Percentiles rank a stretch among this genome's conserved stretches.
These are phyloP conservation scores for Hypoxylon sp. DNA, from an alignment of 2,329 filamentous ascomycete genomes.

Conservation along the genomic window DNA sequence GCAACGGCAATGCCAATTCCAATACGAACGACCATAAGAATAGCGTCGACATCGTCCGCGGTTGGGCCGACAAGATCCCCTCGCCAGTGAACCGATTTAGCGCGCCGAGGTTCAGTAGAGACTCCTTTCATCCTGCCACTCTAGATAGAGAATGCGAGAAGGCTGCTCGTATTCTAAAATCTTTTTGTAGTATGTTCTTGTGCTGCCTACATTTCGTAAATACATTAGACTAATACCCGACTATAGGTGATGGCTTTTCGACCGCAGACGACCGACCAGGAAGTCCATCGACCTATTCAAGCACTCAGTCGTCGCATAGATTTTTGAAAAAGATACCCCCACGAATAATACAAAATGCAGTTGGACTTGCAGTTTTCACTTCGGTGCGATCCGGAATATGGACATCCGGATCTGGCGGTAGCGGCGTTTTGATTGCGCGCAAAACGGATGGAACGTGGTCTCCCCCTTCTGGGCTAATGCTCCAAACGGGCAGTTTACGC, in stretches of 20 bases:
- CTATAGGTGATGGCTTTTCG: conserved; percentile 70
- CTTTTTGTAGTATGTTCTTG: conserved; percentile 81
- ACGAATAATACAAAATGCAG: conserved; percentile 88
- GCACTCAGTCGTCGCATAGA: conserved; percentile 66
- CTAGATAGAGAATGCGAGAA: conserved; percentile 94
- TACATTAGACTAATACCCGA: conserved; percentile 38
- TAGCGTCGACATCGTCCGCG: conserved; percentile 59
- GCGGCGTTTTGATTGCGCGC: conserved; percentile 86
- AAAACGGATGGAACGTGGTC: conserved; percentile 92
- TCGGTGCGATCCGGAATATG: conserved; percentile 95
- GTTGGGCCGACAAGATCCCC: conserved; percentile 65
- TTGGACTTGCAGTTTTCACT: conserved; percentile 93
- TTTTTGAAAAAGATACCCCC: conserved; percentile 86
- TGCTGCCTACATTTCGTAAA: conserved; percentile 20
- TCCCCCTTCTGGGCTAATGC: conserved; percentile 88
- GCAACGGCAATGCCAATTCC: conserved; percentile 54
- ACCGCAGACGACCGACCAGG: conserved; percentile 60
- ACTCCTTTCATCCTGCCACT: conserved; percentile 88
- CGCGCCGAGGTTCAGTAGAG: conserved; percentile 75
- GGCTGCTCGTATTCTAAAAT: conserved; percentile 88
- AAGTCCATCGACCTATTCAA: conserved; percentile 52
- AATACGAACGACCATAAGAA: conserved; percentile 57
- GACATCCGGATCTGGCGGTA: conserved; percentile 91
- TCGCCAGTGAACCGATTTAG: conserved; percentile 77
- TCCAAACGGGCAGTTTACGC: conserved; percentile 89